Base-by-base conservation (phyloP, 1,139 yeast genomes). In the Geotrichum aggregatum region DNA sequence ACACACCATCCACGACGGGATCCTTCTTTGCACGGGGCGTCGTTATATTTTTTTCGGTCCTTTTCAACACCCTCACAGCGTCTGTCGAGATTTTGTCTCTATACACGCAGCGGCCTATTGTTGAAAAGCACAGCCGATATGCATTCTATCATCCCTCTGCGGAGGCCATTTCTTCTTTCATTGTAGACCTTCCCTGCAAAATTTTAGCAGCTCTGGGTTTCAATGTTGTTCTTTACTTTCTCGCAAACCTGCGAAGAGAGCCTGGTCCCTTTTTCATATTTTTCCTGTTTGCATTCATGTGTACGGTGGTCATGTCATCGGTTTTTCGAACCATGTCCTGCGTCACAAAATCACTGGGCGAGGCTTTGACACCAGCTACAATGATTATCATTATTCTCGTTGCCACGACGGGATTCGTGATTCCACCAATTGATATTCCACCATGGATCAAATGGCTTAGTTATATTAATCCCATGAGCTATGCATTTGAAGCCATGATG, bases 391-490 rank as follows among this genome's bases (percentile, higher is more conserved):
- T 83, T 56, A 82, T 79, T 2, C 64, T 85, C 67, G 73, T 80
- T n/a, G 76, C 84, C 66, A 84, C 76, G 68, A 80, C 88, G n/a
- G 94, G 94, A 55, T 86, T 84, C 67, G 82, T 82, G 33, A 75
- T 85, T 57, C 92, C 92, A 33, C 77, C 77, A 52, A 77, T 78
- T 6, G 74, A 76, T 52, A 83, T 85, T 84, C 76, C 79, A 54
- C 84, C 86, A 24, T 86, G 94, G 94, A 79, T 86, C 35, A 75
- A 84, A 58, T 87, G 94, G 92, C 79, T 86, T 61, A 82, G 82
- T 68, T 85, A 83, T 63, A 66, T 85, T 53, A 78, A 86, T 61
- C 94, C 94, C 0, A 70, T 85, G 47, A 82, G 80, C 7, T 86
- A 85, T 61, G 76, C 79, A 3, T 84, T 83, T 61, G 91, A 84